Evolutionary conservation across 192 early-diverging fungal genomes (phyloP).

Genomic region (Spizellomyces sp.): DNA sequence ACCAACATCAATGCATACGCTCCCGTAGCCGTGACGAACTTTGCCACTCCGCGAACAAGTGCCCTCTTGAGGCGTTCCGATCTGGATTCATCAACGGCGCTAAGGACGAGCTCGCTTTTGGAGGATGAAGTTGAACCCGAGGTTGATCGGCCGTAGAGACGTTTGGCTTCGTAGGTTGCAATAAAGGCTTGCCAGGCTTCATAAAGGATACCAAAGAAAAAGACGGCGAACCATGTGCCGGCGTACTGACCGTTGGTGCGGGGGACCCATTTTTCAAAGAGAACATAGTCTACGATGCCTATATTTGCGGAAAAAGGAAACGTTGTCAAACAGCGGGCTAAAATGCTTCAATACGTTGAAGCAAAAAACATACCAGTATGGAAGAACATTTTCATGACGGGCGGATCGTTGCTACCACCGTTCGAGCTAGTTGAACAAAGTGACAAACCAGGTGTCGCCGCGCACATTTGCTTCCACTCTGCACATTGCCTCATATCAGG

Average conservation of each 20-base stretch:
- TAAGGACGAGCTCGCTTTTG: background rate
- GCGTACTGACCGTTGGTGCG: constrained; percentile 49
- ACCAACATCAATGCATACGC: constrained; percentile 63
- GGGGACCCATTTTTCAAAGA: constrained; percentile 68
- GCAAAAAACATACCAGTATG: constrained; percentile 42
- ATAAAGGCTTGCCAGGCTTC: constrained; percentile 44
- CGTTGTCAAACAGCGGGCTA: background rate
- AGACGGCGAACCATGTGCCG: constrained; percentile 53
- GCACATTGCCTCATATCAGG: constrained; percentile 63
- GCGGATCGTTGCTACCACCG: constrained; percentile 24
- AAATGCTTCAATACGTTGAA: background rate
- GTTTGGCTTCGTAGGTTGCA: constrained; percentile 35
- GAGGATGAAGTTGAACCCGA: background rate
- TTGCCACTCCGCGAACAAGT: constrained; percentile 41
- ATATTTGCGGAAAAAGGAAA: background rate
- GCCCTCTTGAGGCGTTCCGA: constrained; percentile 21
- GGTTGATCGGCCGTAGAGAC: background rate
- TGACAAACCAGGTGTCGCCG: constrained; percentile 18
- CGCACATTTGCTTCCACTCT: constrained; percentile 53
- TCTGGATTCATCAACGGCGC: background rate
- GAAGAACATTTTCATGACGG: constrained; percentile 70
- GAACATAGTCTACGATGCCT: constrained; percentile 58
- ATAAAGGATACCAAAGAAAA: constrained; percentile 55
- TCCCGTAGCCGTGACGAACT: constrained; percentile 43
- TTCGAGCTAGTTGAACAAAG: constrained; percentile 16